These are phyloP conservation scores for Cyanophora paradoxa DNA, from an alignment of 78 protist genomes.

Conservation along the genomic window DNA sequence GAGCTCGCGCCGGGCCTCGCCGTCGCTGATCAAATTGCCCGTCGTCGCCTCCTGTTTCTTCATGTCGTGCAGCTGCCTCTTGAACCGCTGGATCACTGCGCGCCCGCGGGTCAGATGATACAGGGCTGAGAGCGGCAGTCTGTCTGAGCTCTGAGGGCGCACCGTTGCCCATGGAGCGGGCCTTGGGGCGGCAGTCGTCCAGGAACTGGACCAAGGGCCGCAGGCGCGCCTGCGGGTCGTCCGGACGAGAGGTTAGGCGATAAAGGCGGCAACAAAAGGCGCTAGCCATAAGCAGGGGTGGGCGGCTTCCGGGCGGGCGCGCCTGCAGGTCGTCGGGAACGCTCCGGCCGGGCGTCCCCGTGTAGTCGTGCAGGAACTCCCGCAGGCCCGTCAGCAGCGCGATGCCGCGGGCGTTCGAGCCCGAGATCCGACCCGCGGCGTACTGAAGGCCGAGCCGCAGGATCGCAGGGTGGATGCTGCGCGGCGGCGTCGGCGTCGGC, in stretches of 20 bases:
- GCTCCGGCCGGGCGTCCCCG: background rate
- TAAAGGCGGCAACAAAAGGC: no score
- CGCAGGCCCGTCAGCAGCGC: conserved; percentile 67
- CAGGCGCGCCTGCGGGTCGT: conserved; percentile 42
- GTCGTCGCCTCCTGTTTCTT: background rate
- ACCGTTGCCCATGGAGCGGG: conserved; percentile 69
- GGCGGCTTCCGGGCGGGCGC: no score
- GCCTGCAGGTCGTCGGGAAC: no score
- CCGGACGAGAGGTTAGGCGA: no score
- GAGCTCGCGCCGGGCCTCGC: conserved; percentile 29
- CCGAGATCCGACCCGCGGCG: conserved; percentile 51
- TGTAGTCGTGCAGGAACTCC: background rate
- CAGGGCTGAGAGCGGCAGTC: no score
- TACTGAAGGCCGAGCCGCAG: conserved; percentile 54
- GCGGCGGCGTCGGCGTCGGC: no score
- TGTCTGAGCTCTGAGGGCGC: background rate
- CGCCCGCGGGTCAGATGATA: conserved; percentile 20
- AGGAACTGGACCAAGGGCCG: conserved; percentile 59
- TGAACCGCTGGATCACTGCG: background rate
- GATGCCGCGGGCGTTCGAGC: conserved; percentile 70
- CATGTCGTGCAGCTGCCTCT: background rate
- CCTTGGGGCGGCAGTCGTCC: conserved; percentile 52
- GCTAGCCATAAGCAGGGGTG: no score
- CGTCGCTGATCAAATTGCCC: no score
- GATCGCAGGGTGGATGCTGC: conserved; percentile 72